Base-by-base conservation (phyloP, 1,284 basidiomycete genomes). In the Cerioporus squamosus region DNA sequence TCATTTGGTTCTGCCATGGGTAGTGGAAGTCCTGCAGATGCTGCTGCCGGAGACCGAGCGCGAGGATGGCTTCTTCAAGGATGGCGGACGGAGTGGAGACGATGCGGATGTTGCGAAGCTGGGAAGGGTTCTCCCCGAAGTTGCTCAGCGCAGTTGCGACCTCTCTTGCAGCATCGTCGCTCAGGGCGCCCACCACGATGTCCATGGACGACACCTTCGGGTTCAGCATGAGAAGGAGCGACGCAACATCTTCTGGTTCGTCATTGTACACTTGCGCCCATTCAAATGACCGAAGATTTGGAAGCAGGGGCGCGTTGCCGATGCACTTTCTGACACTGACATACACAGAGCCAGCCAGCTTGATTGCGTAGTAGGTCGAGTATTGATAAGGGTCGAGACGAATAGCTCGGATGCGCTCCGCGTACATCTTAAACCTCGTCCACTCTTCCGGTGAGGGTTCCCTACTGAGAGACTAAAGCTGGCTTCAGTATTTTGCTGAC, bases 371-470 rank as follows among this genome's bases (percentile, higher is more conserved):
- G 24, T 50, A 24, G 23, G 3, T 40, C 6, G 12, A 12, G n/a
- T 33, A 42, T 5, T 20, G 7, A 6, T 18, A 33, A 5, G n/a
- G 18, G 46, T 29, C 39, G 29, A 49, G 31, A 17, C 38, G 14
- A 1, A 61, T 10, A 3, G 3, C 33, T 15, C 53, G 47, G 36
- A 66, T 54, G n/a, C 62, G 59, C 1, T 55, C 40, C 8, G 65
- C 65, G 29, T 66, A 62, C 15, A 36, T 23, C 36, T 59, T 48
- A 38, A 66, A 57, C 23, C 52, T 53, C 8, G 44, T 31, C 62
- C 60, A 64, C 9, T 66, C 65, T 22, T 57, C 46, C 5, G 48
- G 17, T 10, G 53, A 23, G 9, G 59, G 65, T 12, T 48, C 39
- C 20, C 43, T 38, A 5, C 48, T 40, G 33, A 63, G 52, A 6